Base-by-base conservation (phyloP, 2,329 filamentous ascomycete species). In the Fusarium tanahbumbuense region DNA sequence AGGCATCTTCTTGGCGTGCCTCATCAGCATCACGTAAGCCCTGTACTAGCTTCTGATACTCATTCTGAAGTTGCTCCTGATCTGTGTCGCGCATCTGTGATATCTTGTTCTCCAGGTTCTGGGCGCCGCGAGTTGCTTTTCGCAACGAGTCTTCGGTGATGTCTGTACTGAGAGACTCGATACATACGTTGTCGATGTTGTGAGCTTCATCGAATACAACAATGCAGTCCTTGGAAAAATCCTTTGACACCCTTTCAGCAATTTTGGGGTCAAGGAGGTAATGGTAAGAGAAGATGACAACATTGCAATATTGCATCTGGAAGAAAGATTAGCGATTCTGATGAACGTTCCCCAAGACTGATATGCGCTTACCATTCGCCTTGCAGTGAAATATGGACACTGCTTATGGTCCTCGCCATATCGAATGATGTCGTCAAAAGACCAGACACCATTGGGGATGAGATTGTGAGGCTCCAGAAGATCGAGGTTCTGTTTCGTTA, bases 161-260 rank as follows among this genome's bases (percentile, higher is more conserved):
- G 76, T 99, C 96, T 44, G 97, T 98, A 77, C 96, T 99, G 15
- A 98, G 83, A 3, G 96, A 95, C 78, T 99, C 96, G 72, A 99
- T 99, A 79, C 97, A 99, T 63, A 99, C 96, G 78, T 99, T 99
- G 85, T 99, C 96, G 74, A 99, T 99, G 77, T 99, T 99, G 83
- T 99, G 96, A 16, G 96, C 96, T 80, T 99, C 96, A 76, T 99
- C 96, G 71, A 99, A 99, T 5, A 99, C 96, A 22, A 99, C 93
- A 55, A 99, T 99, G 79, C 94, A 98, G 79, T 99, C 97, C 75
- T 98, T 98, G 0, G 96, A 98, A 13, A 99, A 88, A 76, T 99
- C 96, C 79, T 92, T 94, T 1, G 96, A 98, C 3, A 98, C 94
- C 61, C 95, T 83, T 78, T 99, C 96, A 15, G 96, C 96, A 75